These are phyloP conservation scores for Starmerella riodocensis DNA, from an alignment of 805 yeast genomes.

Conservation along the genomic window DNA sequence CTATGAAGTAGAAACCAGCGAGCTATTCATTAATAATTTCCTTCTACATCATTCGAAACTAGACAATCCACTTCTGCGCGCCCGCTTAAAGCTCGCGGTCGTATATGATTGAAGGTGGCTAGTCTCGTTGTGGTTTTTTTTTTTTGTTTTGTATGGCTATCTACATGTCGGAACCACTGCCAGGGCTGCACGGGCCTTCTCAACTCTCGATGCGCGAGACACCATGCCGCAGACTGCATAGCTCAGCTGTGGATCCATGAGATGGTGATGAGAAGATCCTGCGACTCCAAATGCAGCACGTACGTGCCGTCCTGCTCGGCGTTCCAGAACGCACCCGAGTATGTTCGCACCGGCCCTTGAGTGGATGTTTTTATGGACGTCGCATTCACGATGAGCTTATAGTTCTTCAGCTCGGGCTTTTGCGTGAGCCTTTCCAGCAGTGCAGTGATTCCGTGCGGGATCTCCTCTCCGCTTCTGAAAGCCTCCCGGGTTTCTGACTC, in stretches of 20 bases:
- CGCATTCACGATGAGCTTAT: slow-evolving; percentile 19
- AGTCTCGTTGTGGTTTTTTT: too few species aligned
- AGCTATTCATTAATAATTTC: too few species aligned
- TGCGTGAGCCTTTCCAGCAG: slow-evolving; percentile 7
- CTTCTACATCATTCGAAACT: too few species aligned
- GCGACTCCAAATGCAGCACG: slow-evolving; percentile 9
- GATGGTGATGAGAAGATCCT: slow-evolving; percentile 12
- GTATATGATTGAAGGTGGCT: too few species aligned
- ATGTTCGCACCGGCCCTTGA: slow-evolving; percentile 15
- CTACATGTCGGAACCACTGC: too few species aligned
- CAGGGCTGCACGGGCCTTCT: too few species aligned
- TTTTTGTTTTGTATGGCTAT: too few species aligned
- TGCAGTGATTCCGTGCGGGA: slow-evolving; percentile 10
- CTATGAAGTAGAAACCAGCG: slow-evolving; percentile 45
- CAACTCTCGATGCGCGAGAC: too few species aligned
- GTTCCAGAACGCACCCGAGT: slow-evolving; percentile 23
- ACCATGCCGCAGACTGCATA: too few species aligned
- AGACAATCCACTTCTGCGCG: too few species aligned
- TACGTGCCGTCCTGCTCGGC: slow-evolving; percentile 21
- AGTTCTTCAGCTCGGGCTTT: slow-evolving; percentile 15
- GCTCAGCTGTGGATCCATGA: slow-evolving; percentile 17
- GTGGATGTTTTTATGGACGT: slow-evolving; percentile 11
- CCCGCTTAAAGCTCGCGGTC: too few species aligned
- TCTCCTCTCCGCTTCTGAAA: slow-evolving; percentile 2
- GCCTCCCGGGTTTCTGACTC: slow-evolving; percentile 8